Conservation (phyloP, 2,329 filamentous ascomycete genomes). For the Paraphaeosphaeria sporulosa region DNA sequence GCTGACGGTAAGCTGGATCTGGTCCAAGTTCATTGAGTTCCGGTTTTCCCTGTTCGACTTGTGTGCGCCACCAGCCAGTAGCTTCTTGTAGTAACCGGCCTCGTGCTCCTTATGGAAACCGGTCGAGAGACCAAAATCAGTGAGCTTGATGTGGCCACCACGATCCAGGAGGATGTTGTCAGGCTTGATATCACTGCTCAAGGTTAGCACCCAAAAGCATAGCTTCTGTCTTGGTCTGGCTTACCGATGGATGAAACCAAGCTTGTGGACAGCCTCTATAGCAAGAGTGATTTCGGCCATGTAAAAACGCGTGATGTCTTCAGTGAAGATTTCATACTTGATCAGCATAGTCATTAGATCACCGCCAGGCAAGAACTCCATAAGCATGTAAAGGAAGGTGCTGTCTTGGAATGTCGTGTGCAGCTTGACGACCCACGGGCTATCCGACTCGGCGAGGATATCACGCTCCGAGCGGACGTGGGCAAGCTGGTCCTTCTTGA, state of each 20-base stretch:
- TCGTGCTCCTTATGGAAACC: conserved; percentile 98
- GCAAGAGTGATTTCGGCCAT: conserved; percentile 98
- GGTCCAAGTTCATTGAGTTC: conserved; percentile 93
- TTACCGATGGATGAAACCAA: conserved; percentile 97
- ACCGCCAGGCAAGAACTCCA: conserved; percentile 98
- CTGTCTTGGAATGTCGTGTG: conserved; percentile 97
- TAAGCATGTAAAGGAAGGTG: conserved; percentile 97
- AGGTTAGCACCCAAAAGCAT: conserved; percentile 39
- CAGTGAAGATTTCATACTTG: conserved; percentile 99
- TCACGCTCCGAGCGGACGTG: conserved; percentile 98
- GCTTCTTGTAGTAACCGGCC: conserved; percentile 97
- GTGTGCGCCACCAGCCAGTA: conserved; percentile 73
- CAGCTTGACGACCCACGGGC: conserved; percentile 98
- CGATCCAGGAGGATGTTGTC: conserved; percentile 97
- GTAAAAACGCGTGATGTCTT: conserved; percentile 98
- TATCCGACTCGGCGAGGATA: conserved; percentile 98
- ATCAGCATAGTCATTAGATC: conserved; percentile 99
- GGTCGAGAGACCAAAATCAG: conserved; percentile 96
- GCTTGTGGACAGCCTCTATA: conserved; percentile 98
- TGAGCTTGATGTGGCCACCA: conserved; percentile 96
- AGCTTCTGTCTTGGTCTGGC: conserved; percentile 48
- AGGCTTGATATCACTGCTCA: conserved; percentile 89
- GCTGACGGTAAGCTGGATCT: conserved; percentile 97
- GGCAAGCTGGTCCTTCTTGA: conserved; percentile 97
- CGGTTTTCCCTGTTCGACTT: conserved; percentile 69